Evolutionary conservation across 495 filamentous ascomycete species (phyloP).

Genomic region (Cladorrhinum samala): DNA sequence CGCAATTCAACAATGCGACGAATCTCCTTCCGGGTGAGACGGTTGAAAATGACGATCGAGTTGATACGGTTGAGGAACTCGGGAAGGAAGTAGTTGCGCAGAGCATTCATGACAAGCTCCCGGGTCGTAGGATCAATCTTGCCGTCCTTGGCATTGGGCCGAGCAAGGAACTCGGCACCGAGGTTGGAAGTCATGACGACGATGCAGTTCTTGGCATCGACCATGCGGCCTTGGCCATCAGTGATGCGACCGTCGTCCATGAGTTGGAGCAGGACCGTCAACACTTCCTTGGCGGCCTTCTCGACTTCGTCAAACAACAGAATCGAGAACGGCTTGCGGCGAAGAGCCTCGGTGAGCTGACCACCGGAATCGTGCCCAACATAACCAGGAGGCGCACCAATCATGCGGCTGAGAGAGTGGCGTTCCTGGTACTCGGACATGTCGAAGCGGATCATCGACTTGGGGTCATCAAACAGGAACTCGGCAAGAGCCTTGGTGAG

Average conservation of each 20-base stretch:
- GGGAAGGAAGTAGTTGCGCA: constrained; percentile 92
- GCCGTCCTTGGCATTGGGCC: constrained; percentile 68
- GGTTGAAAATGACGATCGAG: constrained; percentile 96
- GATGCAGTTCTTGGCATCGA: constrained; percentile 96
- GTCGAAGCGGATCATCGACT: constrained; percentile 97
- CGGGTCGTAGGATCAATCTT: constrained; percentile 80
- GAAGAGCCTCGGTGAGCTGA: constrained; percentile 88
- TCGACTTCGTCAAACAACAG: constrained; percentile 97
- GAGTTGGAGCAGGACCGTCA: constrained; percentile 93
- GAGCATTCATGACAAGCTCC: constrained; percentile 80
- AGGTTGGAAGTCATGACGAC: constrained; percentile 99
- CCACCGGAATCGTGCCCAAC: constrained; percentile 95
- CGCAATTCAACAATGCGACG: constrained; percentile 93
- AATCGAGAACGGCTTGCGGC: constrained; percentile 94
- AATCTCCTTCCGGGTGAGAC: constrained; percentile 81
- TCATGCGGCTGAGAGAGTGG: constrained; percentile 93
- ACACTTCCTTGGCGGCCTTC: constrained; percentile 95
- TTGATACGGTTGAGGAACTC: constrained; percentile 98
- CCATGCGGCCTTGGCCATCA: constrained; percentile 88
- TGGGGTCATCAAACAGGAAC: constrained; percentile 96
- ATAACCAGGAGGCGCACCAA: constrained; percentile 94
- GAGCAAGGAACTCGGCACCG: constrained; percentile 87
- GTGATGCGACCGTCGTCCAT: constrained; percentile 99
- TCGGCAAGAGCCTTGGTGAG: constrained; percentile 95
- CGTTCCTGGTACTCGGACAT: constrained; percentile 99